These are phyloP conservation scores for Fennellomyces sp. DNA, from an alignment of 371 early-diverging fungal genomes.

Conservation along the genomic window DNA sequence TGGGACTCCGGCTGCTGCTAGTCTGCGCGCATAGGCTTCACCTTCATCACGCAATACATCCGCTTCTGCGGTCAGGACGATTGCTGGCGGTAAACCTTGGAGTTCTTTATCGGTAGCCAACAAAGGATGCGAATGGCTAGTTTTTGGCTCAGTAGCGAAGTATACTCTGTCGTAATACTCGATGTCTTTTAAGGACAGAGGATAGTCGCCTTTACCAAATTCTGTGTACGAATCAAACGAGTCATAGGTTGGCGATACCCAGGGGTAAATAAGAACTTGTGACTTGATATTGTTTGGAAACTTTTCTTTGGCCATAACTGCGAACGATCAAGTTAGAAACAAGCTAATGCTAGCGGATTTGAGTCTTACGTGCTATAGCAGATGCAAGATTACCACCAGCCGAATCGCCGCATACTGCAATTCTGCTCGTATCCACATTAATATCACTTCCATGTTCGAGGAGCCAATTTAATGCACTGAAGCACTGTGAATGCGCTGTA, in stretches of 20 bases:
- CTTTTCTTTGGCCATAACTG: neutral
- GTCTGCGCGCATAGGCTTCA: conserved; percentile 14
- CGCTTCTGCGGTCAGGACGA: conserved; percentile 22
- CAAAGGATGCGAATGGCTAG: conserved; percentile 3
- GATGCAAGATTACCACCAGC: conserved; percentile 24
- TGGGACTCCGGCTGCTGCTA: conserved; percentile 20
- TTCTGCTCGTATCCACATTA: conserved; percentile 10
- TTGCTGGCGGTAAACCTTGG: conserved; percentile 16
- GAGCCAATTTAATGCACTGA: conserved; percentile 20
- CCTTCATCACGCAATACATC: conserved; percentile 27
- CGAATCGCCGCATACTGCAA: conserved; percentile 25
- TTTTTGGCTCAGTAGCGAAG: neutral
- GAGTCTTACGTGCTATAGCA: neutral
- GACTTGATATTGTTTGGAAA: conserved; percentile 12
- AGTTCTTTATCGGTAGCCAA: conserved; percentile 19
- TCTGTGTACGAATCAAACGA: conserved; percentile 3
- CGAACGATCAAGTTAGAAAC: neutral
- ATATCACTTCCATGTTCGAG: conserved; percentile 7
- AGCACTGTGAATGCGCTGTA: conserved; percentile 27
- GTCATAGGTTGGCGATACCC: neutral
- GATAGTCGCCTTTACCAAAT: conserved; percentile 15
- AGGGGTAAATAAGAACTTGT: conserved; percentile 19
- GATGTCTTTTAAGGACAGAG: neutral
- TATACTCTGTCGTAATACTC: conserved; percentile 3
- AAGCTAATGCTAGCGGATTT: neutral